These are phyloP conservation scores for Pestalotiopsis sp. DNA, from an alignment of 2,329 filamentous ascomycete genomes.

Conservation along the genomic window DNA sequence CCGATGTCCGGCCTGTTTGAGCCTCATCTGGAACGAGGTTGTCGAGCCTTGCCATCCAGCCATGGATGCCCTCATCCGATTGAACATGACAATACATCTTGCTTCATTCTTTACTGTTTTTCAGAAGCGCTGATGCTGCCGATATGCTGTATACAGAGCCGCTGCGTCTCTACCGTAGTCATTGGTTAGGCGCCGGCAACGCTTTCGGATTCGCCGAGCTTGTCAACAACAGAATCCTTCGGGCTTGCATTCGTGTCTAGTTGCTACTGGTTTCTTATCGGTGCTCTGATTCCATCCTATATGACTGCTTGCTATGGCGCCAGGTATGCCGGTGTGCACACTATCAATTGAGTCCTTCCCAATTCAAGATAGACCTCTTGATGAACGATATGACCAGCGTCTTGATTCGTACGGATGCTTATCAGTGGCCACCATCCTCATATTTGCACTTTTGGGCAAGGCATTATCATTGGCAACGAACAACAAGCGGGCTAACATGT, in stretches of 20 bases:
- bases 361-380: background rate
- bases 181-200: constrained; percentile 10
- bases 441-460: background rate
- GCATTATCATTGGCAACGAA: background rate
- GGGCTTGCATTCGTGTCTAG: background rate
- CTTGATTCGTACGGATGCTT: background rate
- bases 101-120: background rate
- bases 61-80: background rate
- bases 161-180: background rate
- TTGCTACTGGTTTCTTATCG: background rate
- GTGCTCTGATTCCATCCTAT: background rate
- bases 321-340: background rate
- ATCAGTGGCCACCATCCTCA: background rate
- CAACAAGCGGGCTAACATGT: background rate
- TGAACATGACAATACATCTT: background rate
- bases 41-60: background rate
- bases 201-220: constrained; percentile 4
- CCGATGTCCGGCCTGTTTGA: constrained; percentile 12
- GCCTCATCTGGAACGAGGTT: background rate
- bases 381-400: background rate
- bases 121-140: background rate
- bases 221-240: constrained; percentile 6
- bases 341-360: background rate
- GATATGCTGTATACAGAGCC: constrained; percentile 1
- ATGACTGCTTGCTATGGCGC: constrained; percentile 11